Percentiles rank a stretch among this genome's conserved stretches.
phyloP scores from a whole-genome alignment of 1,284 basidiomycete species.

The Microbotryum scabiosae region DNA sequence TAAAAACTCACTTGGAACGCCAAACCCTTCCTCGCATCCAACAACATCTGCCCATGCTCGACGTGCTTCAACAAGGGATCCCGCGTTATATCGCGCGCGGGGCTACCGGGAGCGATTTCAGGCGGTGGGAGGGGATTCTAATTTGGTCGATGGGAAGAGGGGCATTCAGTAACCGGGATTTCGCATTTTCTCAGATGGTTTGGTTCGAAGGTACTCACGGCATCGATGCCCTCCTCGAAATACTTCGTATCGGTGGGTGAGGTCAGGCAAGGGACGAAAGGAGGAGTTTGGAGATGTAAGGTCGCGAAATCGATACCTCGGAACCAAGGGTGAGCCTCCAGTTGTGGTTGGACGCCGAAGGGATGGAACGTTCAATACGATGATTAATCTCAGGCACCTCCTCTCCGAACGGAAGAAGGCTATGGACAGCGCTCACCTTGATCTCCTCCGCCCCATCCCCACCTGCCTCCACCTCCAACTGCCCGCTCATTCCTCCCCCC shows the following conservation, averaged over 20 bases:
- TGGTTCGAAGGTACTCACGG: too few relatives aligned
- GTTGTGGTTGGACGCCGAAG: too few relatives aligned
- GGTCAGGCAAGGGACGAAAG: conserved; percentile 74
- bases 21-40: conserved; percentile 68
- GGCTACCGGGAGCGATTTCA: conserved; percentile 56
- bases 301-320: conserved; percentile 72
- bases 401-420: too few relatives aligned
- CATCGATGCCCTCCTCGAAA: conserved; percentile 84
- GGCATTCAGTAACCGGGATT: too few relatives aligned
- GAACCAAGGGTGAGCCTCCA: conserved; percentile 82
- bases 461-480: too few relatives aligned
- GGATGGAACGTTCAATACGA: too few relatives aligned
- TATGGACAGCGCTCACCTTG: too few relatives aligned
- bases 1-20: conserved; percentile 32
- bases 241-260: conserved; percentile 76
- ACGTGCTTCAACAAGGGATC: conserved; percentile 80
- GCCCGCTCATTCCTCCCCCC: not conserved
- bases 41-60: conserved; percentile 70
- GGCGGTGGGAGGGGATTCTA: conserved; percentile 75
- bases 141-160: not conserved
- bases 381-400: too few relatives aligned
- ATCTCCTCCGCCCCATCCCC: conserved; percentile 75
- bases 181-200: too few relatives aligned
- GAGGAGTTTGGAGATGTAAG: conserved; percentile 68
- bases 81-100: conserved; percentile 60